These are phyloP conservation scores for Heterobasidion parviporum DNA, from an alignment of 1,284 basidiomycete species.

Conservation along the genomic window DNA sequence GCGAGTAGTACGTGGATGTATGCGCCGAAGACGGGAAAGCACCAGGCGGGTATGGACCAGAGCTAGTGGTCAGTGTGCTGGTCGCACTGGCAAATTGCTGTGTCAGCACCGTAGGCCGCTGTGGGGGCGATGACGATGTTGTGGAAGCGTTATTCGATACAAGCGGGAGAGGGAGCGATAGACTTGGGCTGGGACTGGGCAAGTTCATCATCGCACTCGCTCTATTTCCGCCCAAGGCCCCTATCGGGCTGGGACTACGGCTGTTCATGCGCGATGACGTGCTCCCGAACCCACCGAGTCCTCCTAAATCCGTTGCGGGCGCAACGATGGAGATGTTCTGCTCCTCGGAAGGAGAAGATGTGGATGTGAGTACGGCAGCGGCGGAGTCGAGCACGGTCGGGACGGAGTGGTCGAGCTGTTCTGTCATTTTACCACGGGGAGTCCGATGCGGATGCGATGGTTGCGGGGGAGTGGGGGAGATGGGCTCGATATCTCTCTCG, in stretches of 20 bases:
- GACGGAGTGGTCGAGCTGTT: constrained; percentile 62
- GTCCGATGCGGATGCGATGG: constrained; percentile 56
- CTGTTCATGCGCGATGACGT: constrained; percentile 59
- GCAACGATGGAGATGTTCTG: constrained; percentile 47
- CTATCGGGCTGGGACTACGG: constrained; percentile 45
- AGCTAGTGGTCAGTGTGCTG: constrained; percentile 8
- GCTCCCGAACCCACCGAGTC: constrained; percentile 51
- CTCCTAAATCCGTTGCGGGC: constrained; percentile 31
- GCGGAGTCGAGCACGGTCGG: constrained; percentile 72
- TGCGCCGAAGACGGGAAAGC: constrained; percentile 28
- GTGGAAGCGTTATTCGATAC: not conserved
- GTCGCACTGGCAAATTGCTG: constrained; percentile 5
- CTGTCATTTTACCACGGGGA: constrained; percentile 59
- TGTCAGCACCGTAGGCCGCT: constrained; percentile 17
- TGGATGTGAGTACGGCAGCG: constrained; percentile 50
- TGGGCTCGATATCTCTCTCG: constrained; percentile 72
- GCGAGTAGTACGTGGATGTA: constrained; percentile 41
- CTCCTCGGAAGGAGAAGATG: constrained; percentile 33
- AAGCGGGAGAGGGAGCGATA: not conserved
- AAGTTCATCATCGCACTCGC: not conserved
- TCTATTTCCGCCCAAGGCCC: constrained; percentile 2
- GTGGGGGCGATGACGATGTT: constrained; percentile 12
- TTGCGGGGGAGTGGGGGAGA: constrained; percentile 40
- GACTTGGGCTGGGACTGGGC: not conserved
- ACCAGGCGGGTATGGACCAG: constrained; percentile 5